A percentile compares a stretch with the other conserved stretches of the same genome.
These are phyloP conservation scores for Chaetomium fimeti DNA, from an alignment of 495 filamentous ascomycete species.

Conservation along the genomic window DNA sequence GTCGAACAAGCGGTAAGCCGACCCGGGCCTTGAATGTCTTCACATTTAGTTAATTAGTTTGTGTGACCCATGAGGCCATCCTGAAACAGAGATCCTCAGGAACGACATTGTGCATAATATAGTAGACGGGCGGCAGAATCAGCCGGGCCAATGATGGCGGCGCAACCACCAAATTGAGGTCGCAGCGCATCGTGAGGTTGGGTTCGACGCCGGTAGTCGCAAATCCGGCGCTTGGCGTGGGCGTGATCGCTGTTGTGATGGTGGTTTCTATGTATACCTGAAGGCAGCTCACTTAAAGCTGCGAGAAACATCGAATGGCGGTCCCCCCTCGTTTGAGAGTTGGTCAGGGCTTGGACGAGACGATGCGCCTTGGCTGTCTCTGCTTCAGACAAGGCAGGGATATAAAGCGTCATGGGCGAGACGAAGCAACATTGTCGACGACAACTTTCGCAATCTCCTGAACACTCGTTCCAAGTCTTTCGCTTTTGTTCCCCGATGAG, in stretches of 20 bases:
- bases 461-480: background rate
- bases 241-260: conserved; percentile 11
- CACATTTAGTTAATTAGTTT: background rate
- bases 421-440: background rate
- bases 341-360: background rate
- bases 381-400: background rate
- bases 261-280: conserved; percentile 9
- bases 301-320: background rate
- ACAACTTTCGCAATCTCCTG: background rate
- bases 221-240: background rate
- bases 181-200: conserved; percentile 1
- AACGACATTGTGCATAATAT: conserved; percentile 4
- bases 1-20: conserved; percentile 4
- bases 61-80: background rate
- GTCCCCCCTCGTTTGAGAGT: background rate
- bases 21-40: background rate
- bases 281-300: conserved; percentile 1
- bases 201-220: conserved; percentile 20
- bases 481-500: background rate
- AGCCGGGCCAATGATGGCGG: conserved; percentile 15
- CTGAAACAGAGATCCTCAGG: conserved; percentile 27
- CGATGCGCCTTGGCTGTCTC: background rate
- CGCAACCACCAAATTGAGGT: background rate
- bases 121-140: conserved; percentile 7
- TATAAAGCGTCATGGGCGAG: background rate